phyloP scores from a whole-genome alignment of 2,329 filamentous ascomycete species.

The Knufia petricola region DNA sequence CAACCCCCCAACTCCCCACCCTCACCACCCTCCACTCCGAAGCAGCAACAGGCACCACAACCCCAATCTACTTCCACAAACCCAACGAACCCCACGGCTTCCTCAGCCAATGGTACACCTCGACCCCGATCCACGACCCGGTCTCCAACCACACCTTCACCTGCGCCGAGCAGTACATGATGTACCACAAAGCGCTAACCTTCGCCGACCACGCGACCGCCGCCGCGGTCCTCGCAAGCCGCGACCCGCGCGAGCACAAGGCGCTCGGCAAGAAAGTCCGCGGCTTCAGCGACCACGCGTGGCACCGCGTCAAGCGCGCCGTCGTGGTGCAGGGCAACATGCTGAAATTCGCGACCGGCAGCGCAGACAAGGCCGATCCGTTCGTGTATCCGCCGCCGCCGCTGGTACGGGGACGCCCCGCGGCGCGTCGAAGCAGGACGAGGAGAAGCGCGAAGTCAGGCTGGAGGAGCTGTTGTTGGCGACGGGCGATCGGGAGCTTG shows the following conservation, averaged over 20 bases:
- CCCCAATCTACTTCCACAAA: constrained; percentile 9
- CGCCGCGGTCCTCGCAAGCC: constrained; percentile 21
- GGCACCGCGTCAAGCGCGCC: constrained; percentile 24
- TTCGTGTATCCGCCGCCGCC: constrained; percentile 1
- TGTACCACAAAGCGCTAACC: constrained; percentile 29
- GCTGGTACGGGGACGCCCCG: not conserved
- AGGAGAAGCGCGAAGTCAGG: constrained; percentile 1
- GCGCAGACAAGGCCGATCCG: constrained; percentile 18
- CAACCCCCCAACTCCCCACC: not conserved
- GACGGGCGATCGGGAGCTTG: constrained; percentile 26
- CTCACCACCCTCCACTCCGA: not conserved
- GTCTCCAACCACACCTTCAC: not conserved
- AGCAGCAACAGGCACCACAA: not conserved
- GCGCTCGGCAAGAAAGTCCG: constrained; percentile 27
- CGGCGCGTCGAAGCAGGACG: not conserved
- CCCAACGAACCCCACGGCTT: constrained; percentile 1
- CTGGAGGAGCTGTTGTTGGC: constrained; percentile 24
- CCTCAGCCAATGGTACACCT: constrained; percentile 7
- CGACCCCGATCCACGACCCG: not conserved
- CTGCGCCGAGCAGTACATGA: constrained; percentile 25
- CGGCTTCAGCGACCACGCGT: constrained; percentile 25
- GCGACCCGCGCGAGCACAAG: constrained; percentile 17
- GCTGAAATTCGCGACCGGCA: constrained; percentile 27
- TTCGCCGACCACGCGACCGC: constrained; percentile 26
- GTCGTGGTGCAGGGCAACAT: constrained; percentile 28